Percentiles rank a stretch among this genome's conserved stretches.
These are phyloP conservation scores for Argentina anserina DNA, from an alignment of 306 rosid species.

Conservation along the genomic window DNA sequence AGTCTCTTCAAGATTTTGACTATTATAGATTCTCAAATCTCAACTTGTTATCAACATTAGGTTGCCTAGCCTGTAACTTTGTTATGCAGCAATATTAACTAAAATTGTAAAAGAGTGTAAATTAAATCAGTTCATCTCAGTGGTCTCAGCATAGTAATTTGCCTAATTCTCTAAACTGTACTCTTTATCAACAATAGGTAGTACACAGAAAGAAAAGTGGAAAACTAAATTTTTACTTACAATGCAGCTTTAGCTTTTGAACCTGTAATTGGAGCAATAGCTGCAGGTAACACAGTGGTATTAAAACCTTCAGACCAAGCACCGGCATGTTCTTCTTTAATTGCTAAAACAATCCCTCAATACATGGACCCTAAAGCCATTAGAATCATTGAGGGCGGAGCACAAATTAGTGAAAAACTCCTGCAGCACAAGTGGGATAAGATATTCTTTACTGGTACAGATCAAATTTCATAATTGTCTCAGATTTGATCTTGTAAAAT, in stretches of 20 bases:
- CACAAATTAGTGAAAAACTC: conserved; percentile 42
- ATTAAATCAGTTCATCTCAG: not conserved
- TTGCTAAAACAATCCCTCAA: conserved; percentile 56
- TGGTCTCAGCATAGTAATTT: too few relatives aligned
- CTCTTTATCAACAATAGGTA: not conserved
- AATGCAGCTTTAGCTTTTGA: conserved; percentile 71
- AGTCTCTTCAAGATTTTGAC: too few relatives aligned
- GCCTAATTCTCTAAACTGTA: too few relatives aligned
- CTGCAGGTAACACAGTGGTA: conserved; percentile 76
- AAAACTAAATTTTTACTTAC: not conserved
- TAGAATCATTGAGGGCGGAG: conserved; percentile 70
- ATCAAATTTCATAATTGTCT: not conserved
- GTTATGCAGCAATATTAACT: not conserved
- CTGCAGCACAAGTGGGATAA: conserved; percentile 76
- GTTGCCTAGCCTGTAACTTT: not conserved
- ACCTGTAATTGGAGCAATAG: conserved; percentile 87
- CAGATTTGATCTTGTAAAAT: not conserved
- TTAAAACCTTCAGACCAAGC: conserved; percentile 78
- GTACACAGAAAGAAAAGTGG: not conserved
- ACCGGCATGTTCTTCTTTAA: conserved; percentile 63
- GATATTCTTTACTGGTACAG: conserved; percentile 89
- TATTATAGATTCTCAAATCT: not conserved
- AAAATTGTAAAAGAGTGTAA: not conserved
- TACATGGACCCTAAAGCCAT: conserved; percentile 68
- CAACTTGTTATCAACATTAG: not conserved